A percentile compares a stretch with the other conserved stretches of the same genome.
Conservation (phyloP, 345 rosid species). For the Gossypium turneri region DNA sequence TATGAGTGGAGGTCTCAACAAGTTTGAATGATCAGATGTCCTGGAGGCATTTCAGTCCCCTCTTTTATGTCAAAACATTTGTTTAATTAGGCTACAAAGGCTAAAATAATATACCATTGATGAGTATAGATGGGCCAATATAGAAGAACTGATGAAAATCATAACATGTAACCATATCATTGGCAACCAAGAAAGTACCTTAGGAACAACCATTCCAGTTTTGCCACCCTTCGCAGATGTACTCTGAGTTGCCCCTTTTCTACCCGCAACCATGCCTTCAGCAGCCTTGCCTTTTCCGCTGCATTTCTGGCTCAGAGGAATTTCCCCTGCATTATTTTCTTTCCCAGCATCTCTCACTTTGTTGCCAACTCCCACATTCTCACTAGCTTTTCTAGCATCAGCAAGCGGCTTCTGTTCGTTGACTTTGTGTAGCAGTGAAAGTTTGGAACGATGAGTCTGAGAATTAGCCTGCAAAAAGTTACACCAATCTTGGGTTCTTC, state of each 20-base stretch:
- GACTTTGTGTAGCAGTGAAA: conserved; percentile 20
- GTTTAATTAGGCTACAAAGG: background rate
- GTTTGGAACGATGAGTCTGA: conserved; percentile 23
- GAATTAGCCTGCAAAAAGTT: conserved; percentile 31
- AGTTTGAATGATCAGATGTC: background rate
- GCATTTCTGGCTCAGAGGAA: conserved; percentile 16
- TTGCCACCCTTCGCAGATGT: conserved; percentile 21
- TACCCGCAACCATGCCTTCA: conserved; percentile 22
- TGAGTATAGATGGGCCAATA: background rate
- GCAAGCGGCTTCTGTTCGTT: conserved; percentile 20
- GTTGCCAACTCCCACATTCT: conserved; percentile 18
- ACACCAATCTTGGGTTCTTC: background rate
- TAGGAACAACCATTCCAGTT: conserved; percentile 23
- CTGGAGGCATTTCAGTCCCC: background rate
- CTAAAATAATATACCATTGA: background rate
- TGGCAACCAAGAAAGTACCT: conserved; percentile 34
- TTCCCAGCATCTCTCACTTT: conserved; percentile 29
- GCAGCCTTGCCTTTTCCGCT: conserved; percentile 18
- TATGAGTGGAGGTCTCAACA: background rate
- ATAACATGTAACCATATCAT: background rate
- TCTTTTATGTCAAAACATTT: background rate
- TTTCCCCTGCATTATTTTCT: conserved; percentile 31
- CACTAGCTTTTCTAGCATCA: conserved; percentile 19
- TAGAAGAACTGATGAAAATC: background rate
- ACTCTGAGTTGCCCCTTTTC: conserved; percentile 22